Base-by-base conservation (phyloP, 2,329 filamentous ascomycete species). In the Penicillium sp. region DNA sequence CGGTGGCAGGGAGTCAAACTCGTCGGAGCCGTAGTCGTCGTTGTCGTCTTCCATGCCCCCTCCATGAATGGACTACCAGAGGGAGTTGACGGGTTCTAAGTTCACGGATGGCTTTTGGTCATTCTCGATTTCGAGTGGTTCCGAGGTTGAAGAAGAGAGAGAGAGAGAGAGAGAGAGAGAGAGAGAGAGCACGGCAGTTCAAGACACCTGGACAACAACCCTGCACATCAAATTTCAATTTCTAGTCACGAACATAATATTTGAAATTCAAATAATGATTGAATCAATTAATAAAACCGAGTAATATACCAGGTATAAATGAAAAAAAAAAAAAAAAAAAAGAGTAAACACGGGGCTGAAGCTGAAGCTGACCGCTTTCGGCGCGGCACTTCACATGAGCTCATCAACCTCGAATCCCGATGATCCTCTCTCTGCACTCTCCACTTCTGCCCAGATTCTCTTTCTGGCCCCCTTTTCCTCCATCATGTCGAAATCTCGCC, bases 401-500 rank as follows among this genome's bases (percentile, higher is more conserved):
- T 66, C 53, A 55, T 56, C 48, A 63, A 56, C 58, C 57, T 59
- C 58, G 42, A 57, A 61, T 60, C 59, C 53, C 53, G 49, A 56
- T 50, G 49, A 43, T 62, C 59, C 53, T 51, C 59, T 58, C 58
- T 58, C 37, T 43, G 51, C 56, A 59, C 48, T 43, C 56, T 55
- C 50, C 53, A 53, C 57, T 56, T 59, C 41, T 53, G 50, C 54
- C 46, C 43, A 57, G 45, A 58, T 48, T 57, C 47, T 40, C 35
- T 52, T 53, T 50, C 50, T 57, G 55, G 56, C 50, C 50, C 55
- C 53, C 50, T 51, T 59, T 60, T 53, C n/a, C 25, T 12, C 35
- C 60, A 69, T 60, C 59, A 83, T 82, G 81, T 77, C 78, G 55
- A 81, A 78, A 66, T 75, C 82, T 56, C 78, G 80, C 68, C 81